Base-by-base conservation (phyloP, 1,284 basidiomycete genomes). In the Rhodotorula sp. region DNA sequence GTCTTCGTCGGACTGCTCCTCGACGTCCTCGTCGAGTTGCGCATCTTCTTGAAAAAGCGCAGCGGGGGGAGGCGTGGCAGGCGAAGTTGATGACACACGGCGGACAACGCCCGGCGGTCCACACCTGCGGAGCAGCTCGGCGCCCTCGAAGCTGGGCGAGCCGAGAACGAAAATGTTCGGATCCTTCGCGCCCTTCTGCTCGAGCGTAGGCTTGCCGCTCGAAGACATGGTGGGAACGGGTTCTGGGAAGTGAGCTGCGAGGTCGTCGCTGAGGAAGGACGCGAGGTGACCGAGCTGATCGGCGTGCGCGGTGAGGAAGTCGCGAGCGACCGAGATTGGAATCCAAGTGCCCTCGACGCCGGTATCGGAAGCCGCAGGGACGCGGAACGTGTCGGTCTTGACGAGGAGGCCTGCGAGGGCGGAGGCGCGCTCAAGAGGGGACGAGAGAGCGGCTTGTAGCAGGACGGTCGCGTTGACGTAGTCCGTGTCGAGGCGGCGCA, bases 391-490 rank as follows among this genome's bases (percentile, higher is more conserved):
- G 44, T 64, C 44, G 32, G 59, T 34, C 51, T 57, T 52, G 63
- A 56, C 53, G 46, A 56, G 59, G 15, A 69, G 59, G 32, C 57
- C 46, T 20, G 64, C 51, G 24, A 65, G 44, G 10, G 62, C 51
- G 7, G 68, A 51, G 0, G 54, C 55, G 44, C 63, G 63, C 39
- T 69, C 68, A 20, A 48, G 36, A 1, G 64, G 27, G 24, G 59
- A 53, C 29, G 59, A 46, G 13, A 62, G 52, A 1, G 60, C 57
- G 8, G 59, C 54, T 9, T 48, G 63, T 2, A 69, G 55, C 22
- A 69, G 68, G 32, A 57, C 49, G n/a, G 63, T 62, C n/a, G 49
- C 64, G 60, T 69, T 69, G 51, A 61, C 32, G 55, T 65, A 69
- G 51, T 62, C 68, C n/a, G 59, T 62, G 56, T 69, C 68, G 47